Evolutionary conservation across 163 green algal genomes (phyloP), one percentile per base, ranked within the genome.

Genomic region (Chlorella variabilis): DNA sequence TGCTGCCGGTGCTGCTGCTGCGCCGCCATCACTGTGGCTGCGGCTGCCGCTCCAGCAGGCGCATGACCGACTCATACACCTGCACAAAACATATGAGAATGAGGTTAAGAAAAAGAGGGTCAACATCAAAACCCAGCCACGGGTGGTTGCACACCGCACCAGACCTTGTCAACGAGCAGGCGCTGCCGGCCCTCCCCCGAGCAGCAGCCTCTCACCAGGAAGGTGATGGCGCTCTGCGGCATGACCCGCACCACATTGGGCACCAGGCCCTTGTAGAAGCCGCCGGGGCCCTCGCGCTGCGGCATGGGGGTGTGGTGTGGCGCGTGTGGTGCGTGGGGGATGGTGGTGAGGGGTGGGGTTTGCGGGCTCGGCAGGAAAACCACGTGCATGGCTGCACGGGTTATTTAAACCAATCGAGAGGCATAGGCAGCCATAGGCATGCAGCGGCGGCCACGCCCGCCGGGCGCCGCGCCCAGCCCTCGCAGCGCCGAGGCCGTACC

Each of bases 211-310:
- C n/a, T n/a, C n/a, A n/a, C 93, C 34, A 96, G 75, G 25, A 99
- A 95, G 3, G 96, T 99, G 56, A 99, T 78, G 5, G 95, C 96
- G 15, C 87, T 93, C 76, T 96, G 90, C 1, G 96, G 96, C 93
- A 98, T 95, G 4, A 98, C 94, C 0, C 96, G 81, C 81, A 98
- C 78, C 75, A 99, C 81, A 73, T 96, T 97, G 59, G 96, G 96
- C 3, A 91, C 87, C 54, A 98, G 63, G 5, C 95, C 95, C 76
- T 94, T 95, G 90, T 98, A 98, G 58, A 98, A 91, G 36, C 95
- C 95, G 27, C 45, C 36, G 39, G 95, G 5, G 9, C 95, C 95
- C 85, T 97, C 94, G 27, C 92, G 87, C 73, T 79, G 75, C 85
- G 91, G 82, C 1, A 84, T 94, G 48, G 89, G 2, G 85, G 94